Conservation (phyloP, 2,329 filamentous ascomycete genomes). For the Huntiella omanensis region DNA sequence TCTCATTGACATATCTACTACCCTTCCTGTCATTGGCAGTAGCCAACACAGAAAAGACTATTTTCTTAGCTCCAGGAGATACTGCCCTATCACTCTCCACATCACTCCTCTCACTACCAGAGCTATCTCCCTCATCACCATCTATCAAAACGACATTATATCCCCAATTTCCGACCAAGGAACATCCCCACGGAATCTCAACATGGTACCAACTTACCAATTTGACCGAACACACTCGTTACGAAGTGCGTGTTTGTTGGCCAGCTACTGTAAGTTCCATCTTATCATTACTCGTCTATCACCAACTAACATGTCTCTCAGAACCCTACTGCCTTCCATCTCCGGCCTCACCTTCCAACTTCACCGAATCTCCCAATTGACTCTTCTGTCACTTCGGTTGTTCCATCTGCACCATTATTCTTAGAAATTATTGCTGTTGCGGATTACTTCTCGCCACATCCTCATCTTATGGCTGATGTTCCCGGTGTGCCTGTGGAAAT, state of each 20-base stretch:
- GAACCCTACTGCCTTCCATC: constrained; percentile 68
- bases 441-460: constrained; percentile 66
- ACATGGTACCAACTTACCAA: constrained; percentile 65
- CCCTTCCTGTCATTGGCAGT: constrained; percentile 12
- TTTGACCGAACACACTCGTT: constrained; percentile 53
- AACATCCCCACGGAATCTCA: constrained; percentile 34
- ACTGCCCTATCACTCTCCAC: not conserved
- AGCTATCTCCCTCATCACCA: constrained; percentile 33
- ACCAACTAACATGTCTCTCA: constrained; percentile 19
- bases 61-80: constrained; percentile 57
- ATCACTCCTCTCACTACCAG: constrained; percentile 27
- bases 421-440: constrained; percentile 46
- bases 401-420: constrained; percentile 20
- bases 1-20: constrained; percentile 5
- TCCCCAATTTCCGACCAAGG: constrained; percentile 41
- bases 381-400: not conserved
- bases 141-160: constrained; percentile 27
- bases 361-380: not conserved
- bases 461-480: constrained; percentile 53
- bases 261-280: constrained; percentile 56
- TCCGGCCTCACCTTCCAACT: constrained; percentile 26
- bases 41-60: constrained; percentile 79
- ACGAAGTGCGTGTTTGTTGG: constrained; percentile 90
- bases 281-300: not conserved
- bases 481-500: constrained; percentile 59